Percentiles rank a stretch among this genome's conserved stretches.
Evolutionary conservation across 495 filamentous ascomycete species (phyloP).

Genomic region (Penicillium paradoxum): DNA sequence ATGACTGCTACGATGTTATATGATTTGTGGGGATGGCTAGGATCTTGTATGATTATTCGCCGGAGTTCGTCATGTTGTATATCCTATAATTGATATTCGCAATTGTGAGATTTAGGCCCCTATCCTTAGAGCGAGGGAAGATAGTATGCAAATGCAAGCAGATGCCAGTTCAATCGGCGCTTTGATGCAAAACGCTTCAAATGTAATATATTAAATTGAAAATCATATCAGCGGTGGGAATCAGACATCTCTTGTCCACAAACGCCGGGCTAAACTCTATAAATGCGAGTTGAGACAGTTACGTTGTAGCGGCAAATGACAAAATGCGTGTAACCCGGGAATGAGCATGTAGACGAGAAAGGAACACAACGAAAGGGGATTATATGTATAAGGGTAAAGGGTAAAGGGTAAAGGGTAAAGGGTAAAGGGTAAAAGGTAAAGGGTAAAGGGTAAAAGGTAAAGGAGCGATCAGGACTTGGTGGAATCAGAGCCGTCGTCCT

Average conservation of each 20-base stretch:
- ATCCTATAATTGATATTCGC: neutral
- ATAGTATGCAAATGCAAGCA: too few relatives aligned
- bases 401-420: neutral
- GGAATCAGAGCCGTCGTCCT: slow-evolving; percentile 14
- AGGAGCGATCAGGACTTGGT: slow-evolving; percentile 10
- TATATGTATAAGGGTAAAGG: slow-evolving; percentile 13
- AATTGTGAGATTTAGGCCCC: too few relatives aligned
- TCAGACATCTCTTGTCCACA: slow-evolving; percentile 7
- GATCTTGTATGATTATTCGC: neutral
- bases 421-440: neutral
- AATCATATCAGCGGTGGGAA: neutral
- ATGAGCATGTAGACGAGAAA: neutral
- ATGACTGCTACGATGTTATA: too few relatives aligned
- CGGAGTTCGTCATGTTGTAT: neutral
- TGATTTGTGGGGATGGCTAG: too few relatives aligned
- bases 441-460: neutral
- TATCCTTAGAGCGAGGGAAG: too few relatives aligned
- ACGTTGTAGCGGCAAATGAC: slow-evolving; percentile 14
- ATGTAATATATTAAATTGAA: neutral
- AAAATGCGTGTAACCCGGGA: slow-evolving; percentile 17
- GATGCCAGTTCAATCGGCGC: too few relatives aligned
- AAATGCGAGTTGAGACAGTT: slow-evolving; percentile 17
- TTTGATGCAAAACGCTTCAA: neutral
- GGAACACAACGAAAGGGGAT: slow-evolving; percentile 4
- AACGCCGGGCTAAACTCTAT: slow-evolving; percentile 26